Conservation (phyloP, 2,329 filamentous ascomycete species). For the Talaromyces funiculosus region DNA sequence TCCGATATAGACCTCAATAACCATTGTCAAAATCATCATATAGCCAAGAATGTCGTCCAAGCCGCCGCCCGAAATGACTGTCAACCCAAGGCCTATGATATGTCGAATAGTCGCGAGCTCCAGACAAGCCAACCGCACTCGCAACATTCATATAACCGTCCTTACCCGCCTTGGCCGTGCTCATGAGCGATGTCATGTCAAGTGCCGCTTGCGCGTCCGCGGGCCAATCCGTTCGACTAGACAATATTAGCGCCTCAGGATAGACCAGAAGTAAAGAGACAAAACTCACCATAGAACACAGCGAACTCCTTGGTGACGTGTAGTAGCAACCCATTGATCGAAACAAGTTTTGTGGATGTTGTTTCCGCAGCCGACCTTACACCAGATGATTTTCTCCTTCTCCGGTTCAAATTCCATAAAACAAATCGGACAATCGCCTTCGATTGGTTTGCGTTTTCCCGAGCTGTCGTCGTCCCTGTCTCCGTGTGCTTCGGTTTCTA, state of each 20-base stretch:
- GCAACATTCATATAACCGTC: constrained; percentile 46
- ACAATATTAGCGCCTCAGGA: neutral
- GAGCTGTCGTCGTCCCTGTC: constrained; percentile 30
- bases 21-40: neutral
- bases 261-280: neutral
- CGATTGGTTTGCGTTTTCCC: constrained; percentile 52
- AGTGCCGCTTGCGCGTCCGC: constrained; percentile 23
- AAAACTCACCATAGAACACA: constrained; percentile 43
- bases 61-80: constrained; percentile 9
- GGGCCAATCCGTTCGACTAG: constrained; percentile 40
- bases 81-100: constrained; percentile 38
- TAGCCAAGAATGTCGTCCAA: neutral
- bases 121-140: constrained; percentile 36
- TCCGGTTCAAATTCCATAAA: constrained; percentile 50
- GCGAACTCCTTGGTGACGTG: constrained; percentile 27
- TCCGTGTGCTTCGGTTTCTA: constrained; percentile 41
- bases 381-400: constrained; percentile 51
- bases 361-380: constrained; percentile 57
- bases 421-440: constrained; percentile 60
- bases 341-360: constrained; percentile 58
- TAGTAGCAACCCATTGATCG: constrained; percentile 45
- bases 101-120: constrained; percentile 35
- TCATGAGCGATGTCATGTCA: constrained; percentile 28
- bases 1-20: neutral
- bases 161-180: constrained; percentile 22